Conservation (phyloP, 768 basidiomycete genomes). For the Boletus vinaceobasis region DNA sequence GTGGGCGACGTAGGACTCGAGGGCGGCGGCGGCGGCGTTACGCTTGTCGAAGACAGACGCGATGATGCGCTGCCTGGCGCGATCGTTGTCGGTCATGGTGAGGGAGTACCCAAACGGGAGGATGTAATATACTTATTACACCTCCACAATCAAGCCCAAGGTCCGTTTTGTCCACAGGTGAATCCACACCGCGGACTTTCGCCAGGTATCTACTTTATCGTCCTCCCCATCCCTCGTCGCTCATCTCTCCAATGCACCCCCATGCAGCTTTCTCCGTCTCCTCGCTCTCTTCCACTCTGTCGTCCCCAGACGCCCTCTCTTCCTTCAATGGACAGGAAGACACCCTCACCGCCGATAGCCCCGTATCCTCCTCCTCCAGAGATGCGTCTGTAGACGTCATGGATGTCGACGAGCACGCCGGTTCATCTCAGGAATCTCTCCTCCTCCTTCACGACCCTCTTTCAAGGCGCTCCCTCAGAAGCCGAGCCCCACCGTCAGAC, state of each 20-base stretch:
- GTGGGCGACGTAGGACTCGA: slow-evolving; percentile 83
- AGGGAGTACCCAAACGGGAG: slow-evolving; percentile 9
- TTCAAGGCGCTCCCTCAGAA: slow-evolving; percentile 29
- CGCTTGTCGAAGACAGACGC: slow-evolving; percentile 78
- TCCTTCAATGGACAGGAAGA: slow-evolving; percentile 32
- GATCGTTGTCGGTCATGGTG: slow-evolving; percentile 41
- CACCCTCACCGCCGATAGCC: slow-evolving; percentile 26
- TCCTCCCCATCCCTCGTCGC: background rate
- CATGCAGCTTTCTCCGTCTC: slow-evolving; percentile 18
- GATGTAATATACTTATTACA: background rate
- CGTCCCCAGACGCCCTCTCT: slow-evolving; percentile 31
- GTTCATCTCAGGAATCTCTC: slow-evolving; percentile 28
- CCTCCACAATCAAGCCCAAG: background rate
- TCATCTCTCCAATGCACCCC: slow-evolving; percentile 14
- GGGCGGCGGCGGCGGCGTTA: slow-evolving; percentile 57
- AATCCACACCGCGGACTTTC: background rate
- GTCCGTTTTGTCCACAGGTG: background rate
- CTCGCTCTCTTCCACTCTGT: slow-evolving; percentile 29
- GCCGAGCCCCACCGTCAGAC: slow-evolving; percentile 18
- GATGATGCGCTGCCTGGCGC: slow-evolving; percentile 69
- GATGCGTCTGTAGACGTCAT: slow-evolving; percentile 31
- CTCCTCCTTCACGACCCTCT: slow-evolving; percentile 18
- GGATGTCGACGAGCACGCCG: slow-evolving; percentile 23
- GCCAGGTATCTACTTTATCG: slow-evolving; percentile 13
- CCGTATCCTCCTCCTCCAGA: slow-evolving; percentile 32